Evolutionary conservation across 805 yeast species (phyloP).

Genomic region (Yarrowia sp.): DNA sequence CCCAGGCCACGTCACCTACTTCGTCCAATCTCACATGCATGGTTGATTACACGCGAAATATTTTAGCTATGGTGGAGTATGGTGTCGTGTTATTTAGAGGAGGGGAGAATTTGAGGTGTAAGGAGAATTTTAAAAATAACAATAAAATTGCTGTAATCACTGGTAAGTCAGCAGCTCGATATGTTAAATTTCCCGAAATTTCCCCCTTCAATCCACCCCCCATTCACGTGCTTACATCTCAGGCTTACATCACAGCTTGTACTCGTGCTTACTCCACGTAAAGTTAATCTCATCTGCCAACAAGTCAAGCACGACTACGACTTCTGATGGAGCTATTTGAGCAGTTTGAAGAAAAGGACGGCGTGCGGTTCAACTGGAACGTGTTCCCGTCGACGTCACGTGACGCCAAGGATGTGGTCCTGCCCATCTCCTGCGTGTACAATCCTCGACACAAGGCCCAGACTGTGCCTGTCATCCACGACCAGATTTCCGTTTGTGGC

Average conservation of each 20-base stretch:
- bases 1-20: no score
- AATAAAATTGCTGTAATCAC: background rate
- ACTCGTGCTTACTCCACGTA: background rate
- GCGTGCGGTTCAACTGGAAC: constrained; percentile 74
- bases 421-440: constrained; percentile 87
- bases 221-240: background rate
- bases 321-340: constrained; percentile 49
- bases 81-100: background rate
- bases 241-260: no score
- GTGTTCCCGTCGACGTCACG: constrained; percentile 82
- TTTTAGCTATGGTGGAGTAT: background rate
- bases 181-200: background rate
- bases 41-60: constrained; percentile 4
- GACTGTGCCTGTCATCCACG: constrained; percentile 70
- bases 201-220: background rate
- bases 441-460: constrained; percentile 82
- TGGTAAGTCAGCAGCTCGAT: background rate
- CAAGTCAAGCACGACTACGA: background rate
- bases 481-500: constrained; percentile 80
- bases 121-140: background rate
- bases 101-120: background rate
- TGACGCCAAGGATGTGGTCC: constrained; percentile 82
- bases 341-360: constrained; percentile 61
- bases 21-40: constrained; percentile 2
- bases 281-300: background rate